Conservation (phyloP, 2,329 filamentous ascomycete genomes). For the Colletotrichum salicis region DNA sequence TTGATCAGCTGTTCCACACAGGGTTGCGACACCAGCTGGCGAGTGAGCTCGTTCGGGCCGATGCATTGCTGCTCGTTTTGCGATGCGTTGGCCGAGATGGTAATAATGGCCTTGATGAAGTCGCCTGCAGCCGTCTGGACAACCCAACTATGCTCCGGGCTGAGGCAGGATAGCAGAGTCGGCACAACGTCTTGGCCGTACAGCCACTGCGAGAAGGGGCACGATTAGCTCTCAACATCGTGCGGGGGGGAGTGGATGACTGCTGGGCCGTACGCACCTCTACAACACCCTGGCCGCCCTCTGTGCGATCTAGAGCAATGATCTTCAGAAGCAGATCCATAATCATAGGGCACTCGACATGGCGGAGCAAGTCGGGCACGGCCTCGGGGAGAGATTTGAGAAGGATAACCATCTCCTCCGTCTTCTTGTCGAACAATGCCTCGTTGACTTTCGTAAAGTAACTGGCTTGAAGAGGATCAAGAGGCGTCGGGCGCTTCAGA, state of each 20-base stretch:
- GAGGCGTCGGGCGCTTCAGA: constrained; percentile 81
- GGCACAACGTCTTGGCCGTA: constrained; percentile 90
- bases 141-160: constrained; percentile 84
- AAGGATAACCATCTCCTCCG: constrained; percentile 93
- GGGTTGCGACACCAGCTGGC: constrained; percentile 87
- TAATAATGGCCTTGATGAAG: constrained; percentile 98
- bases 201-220: constrained; percentile 76
- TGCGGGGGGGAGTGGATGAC: neutral
- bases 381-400: constrained; percentile 86
- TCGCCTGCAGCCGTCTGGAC: constrained; percentile 97
- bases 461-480: constrained; percentile 93
- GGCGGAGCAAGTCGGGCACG: constrained; percentile 85
- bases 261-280: constrained; percentile 70
- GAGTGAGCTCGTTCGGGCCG: constrained; percentile 94
- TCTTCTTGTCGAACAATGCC: constrained; percentile 96
- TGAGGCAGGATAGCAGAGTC: constrained; percentile 85
- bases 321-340: constrained; percentile 98
- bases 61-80: constrained; percentile 99
- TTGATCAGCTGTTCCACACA: constrained; percentile 87
- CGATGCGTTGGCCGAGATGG: constrained; percentile 96
- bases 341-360: constrained; percentile 97
- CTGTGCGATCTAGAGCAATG: constrained; percentile 92
- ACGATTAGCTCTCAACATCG: constrained; percentile 8
- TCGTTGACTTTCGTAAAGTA: constrained; percentile 99
- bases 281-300: constrained; percentile 90